Evolutionary conservation across 345 rosid genomes (phyloP).

Genomic region (Salix brachista): DNA sequence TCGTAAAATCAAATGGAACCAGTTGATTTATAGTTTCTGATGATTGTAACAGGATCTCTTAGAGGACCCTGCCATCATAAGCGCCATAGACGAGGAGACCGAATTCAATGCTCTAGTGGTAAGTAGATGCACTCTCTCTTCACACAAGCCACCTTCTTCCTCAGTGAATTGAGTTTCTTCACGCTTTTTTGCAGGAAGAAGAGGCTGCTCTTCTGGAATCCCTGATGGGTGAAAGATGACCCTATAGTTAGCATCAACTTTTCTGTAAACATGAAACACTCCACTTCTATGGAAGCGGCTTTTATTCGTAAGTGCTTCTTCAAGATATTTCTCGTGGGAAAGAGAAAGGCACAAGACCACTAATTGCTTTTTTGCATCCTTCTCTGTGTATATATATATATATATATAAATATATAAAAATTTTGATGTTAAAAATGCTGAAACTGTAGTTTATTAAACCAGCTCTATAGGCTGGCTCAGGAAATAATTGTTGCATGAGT

Average conservation of each 20-base stretch:
- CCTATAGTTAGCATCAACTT: background rate
- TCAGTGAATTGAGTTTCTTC: conserved; percentile 5
- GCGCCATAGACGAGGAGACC: conserved; percentile 85
- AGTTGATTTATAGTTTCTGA: background rate
- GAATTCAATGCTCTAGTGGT: conserved; percentile 96
- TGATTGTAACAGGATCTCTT: conserved; percentile 57
- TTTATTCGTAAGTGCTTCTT: background rate
- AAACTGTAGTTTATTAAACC: too few species aligned
- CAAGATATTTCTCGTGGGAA: background rate
- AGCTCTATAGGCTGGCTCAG: too few species aligned
- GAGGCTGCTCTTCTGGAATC: conserved; percentile 86
- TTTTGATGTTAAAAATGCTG: too few species aligned
- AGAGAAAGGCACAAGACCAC: background rate
- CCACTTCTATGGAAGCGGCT: background rate
- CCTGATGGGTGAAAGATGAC: conserved; percentile 58
- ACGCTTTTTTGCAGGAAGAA: conserved; percentile 57
- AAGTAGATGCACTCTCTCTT: conserved; percentile 16
- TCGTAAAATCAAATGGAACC: background rate
- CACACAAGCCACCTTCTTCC: background rate
- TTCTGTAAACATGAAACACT: background rate
- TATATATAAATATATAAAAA: background rate
- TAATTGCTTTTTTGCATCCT: background rate
- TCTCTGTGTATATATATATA: background rate
- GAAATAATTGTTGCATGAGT: too few species aligned
- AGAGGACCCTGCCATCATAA: conserved; percentile 69